Conservation (phyloP, 2,329 filamentous ascomycete species). For the Colletotrichum tropicicola region DNA sequence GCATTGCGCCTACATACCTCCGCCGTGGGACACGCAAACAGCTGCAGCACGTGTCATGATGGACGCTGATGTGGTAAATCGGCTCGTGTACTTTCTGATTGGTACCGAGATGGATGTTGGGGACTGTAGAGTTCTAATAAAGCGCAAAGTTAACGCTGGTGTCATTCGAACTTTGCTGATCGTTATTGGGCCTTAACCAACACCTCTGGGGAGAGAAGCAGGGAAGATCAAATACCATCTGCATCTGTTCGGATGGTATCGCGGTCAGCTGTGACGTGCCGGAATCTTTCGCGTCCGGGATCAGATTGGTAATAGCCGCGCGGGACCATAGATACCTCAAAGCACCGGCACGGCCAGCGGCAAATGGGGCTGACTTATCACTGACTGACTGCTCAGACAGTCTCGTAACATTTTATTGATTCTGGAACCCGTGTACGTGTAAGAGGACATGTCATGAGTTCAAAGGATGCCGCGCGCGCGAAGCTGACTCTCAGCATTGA, state of each 20-base stretch:
- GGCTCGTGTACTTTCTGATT: not conserved
- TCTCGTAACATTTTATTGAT: not conserved
- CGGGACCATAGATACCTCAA: constrained; percentile 10
- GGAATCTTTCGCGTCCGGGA: constrained; percentile 3
- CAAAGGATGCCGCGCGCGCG: not conserved
- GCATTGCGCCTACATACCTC: constrained; percentile 42
- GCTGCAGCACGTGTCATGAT: constrained; percentile 54
- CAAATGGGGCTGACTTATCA: not conserved
- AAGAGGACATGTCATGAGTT: not conserved
- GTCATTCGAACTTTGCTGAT: not conserved
- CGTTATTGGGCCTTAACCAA: not conserved
- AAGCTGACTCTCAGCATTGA: too few relatives aligned
- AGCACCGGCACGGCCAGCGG: not conserved
- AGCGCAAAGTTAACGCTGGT: not conserved
- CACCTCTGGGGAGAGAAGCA: not conserved
- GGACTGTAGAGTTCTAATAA: not conserved
- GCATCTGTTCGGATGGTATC: not conserved
- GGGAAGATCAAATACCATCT: constrained; percentile 8
- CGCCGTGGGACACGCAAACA: constrained; percentile 59
- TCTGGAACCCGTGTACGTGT: not conserved
- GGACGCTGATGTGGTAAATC: not conserved
- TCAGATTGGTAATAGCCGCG: constrained; percentile 31
- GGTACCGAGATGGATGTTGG: not conserved
- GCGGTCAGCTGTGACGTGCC: not conserved
- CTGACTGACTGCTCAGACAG: not conserved